Base-by-base conservation (phyloP, 2,329 filamentous ascomycete genomes). In the Cercospora brassicicola region DNA sequence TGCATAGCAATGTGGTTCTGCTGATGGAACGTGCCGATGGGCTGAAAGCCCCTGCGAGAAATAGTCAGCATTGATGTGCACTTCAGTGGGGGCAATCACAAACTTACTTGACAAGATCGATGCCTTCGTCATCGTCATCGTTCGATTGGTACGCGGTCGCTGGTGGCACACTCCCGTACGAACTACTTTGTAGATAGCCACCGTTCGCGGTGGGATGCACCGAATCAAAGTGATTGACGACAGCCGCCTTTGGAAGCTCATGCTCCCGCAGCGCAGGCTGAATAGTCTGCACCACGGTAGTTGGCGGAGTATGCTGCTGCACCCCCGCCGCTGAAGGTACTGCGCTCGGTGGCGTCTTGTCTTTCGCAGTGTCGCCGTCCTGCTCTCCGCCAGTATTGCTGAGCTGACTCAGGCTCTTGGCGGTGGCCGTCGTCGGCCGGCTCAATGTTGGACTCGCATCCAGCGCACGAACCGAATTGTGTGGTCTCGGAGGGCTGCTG, bases 21-120 rank as follows among this genome's bases (percentile, higher is more conserved):
- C 69, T 79, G 77, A 67, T 84, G 82, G 71, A 82, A 84, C 2
- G 79, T 79, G 30, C 82, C 82, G 60, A 84, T 84, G 36, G 82
- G 82, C 69, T 84, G 81, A 75, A 84, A 84, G 26, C 82, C 82
- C 77, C 82, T 84, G 68, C 26, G 13, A 15, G 53, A 36, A 2
- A 48, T 30, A 45, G 63, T 72, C 56, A 73, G 69, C 59, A 69
- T 69, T 61, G 51, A n/a, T 48, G 36, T 48, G 23, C 23, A 8
- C 4, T 13, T 33, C n/a, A 23, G 23, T 20, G 39, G 13, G 55
- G 42, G 5, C 48, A 20, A 30, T 48, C 18, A 20, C 20, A 33
- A 48, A 78, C 81, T 78, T 77, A 84, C 82, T 83, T 84, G 56
- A 80, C 81, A 56, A 84, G 76, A 77, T 84, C 83, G 66, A 83